Percentiles rank a stretch among this genome's conserved stretches.
These are phyloP conservation scores for Lichtheimia ramosa DNA, from an alignment of 371 early-diverging fungal genomes.

Conservation along the genomic window DNA sequence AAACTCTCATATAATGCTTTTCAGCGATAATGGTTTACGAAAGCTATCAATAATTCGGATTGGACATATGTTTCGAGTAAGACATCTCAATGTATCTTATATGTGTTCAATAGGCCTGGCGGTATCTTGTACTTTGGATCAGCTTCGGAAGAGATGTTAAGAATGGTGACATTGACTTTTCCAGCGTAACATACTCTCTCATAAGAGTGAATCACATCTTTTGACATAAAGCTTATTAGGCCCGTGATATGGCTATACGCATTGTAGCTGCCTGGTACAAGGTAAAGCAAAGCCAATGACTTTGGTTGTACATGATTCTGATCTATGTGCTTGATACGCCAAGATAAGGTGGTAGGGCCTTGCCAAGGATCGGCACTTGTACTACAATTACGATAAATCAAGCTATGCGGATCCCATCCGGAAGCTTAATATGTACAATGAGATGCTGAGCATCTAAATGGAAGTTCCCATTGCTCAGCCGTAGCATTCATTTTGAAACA, in stretches of 20 bases:
- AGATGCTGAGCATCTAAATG: too few relatives aligned
- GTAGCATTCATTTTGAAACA: too few relatives aligned
- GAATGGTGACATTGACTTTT: constrained; percentile 14
- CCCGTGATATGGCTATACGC: constrained; percentile 57
- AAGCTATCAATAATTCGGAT: constrained; percentile 33
- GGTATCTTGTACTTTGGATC: constrained; percentile 31
- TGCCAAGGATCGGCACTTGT: too few relatives aligned
- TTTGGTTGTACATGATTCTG: too few relatives aligned
- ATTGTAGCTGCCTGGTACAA: constrained; percentile 58
- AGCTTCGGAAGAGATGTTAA: constrained; percentile 32
- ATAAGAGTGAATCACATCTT: not conserved
- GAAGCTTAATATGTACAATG: too few relatives aligned
- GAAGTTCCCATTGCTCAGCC: too few relatives aligned
- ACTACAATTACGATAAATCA: too few relatives aligned
- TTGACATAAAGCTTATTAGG: constrained; percentile 7
- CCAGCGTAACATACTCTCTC: not conserved
- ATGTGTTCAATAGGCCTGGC: constrained; percentile 1
- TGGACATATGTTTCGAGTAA: constrained; percentile 58
- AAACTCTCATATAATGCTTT: too few relatives aligned
- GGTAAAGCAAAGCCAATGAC: constrained; percentile 12
- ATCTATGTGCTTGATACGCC: constrained; percentile 9
- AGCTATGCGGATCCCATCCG: too few relatives aligned
- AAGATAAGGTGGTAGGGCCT: constrained; percentile 17
- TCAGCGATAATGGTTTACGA: not conserved
- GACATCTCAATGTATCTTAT: too few relatives aligned